Evolutionary conservation across 768 basidiomycete species (phyloP).

Genomic region (Pleurotus platypus): DNA sequence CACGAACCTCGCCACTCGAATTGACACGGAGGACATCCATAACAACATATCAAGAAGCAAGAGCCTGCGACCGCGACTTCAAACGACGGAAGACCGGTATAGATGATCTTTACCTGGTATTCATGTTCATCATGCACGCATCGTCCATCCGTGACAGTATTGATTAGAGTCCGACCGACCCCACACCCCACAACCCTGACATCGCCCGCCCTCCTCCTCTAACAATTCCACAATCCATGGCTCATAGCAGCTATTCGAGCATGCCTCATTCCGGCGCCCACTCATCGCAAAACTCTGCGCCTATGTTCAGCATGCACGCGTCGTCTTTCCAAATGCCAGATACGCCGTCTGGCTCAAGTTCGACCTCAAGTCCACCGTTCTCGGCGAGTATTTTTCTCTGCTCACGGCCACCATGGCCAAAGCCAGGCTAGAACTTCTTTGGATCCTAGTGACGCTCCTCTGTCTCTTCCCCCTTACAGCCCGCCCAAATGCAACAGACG

Average conservation of each 20-base stretch:
- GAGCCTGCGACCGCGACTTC: slow-evolving; percentile 53
- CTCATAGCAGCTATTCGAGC: slow-evolving; percentile 23
- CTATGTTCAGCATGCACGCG: slow-evolving; percentile 50
- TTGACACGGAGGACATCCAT: slow-evolving; percentile 43
- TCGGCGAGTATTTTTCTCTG: slow-evolving; percentile 74
- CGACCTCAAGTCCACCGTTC: slow-evolving; percentile 77
- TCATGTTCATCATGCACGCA: slow-evolving; percentile 7
- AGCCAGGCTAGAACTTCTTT: slow-evolving; percentile 31
- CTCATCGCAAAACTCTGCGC: slow-evolving; percentile 34
- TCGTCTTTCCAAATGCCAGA: slow-evolving; percentile 65
- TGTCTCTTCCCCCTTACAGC: slow-evolving; percentile 49
- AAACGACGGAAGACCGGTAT: slow-evolving; percentile 57
- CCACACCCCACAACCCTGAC: slow-evolving; percentile 37
- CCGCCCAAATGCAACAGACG: slow-evolving; percentile 61
- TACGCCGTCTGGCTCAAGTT: slow-evolving; percentile 69
- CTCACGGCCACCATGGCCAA: slow-evolving; percentile 18
- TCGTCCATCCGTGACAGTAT: not conserved
- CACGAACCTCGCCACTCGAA: slow-evolving; percentile 33
- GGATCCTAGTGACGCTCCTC: slow-evolving; percentile 56
- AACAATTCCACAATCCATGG: slow-evolving; percentile 56
- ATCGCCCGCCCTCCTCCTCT: slow-evolving; percentile 50
- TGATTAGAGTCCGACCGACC: slow-evolving; percentile 41
- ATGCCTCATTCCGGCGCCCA: slow-evolving; percentile 36
- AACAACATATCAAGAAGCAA: slow-evolving; percentile 44
- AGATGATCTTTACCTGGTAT: slow-evolving; percentile 55